Base-by-base conservation (phyloP, 495 filamentous ascomycete species). In the Aspergillus ellipticus region DNA sequence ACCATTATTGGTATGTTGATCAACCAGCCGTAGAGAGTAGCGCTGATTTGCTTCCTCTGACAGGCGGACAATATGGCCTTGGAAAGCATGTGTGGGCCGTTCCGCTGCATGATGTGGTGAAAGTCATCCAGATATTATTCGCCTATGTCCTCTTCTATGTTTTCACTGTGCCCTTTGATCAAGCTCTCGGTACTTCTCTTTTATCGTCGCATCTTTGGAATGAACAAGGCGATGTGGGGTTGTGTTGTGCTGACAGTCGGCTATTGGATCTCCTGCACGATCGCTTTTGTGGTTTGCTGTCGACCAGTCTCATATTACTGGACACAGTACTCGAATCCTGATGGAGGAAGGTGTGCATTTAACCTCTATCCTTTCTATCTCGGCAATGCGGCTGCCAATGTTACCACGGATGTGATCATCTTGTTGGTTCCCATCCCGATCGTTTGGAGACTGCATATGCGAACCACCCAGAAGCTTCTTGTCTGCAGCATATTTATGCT, bases 351-450 rank as follows among this genome's bases (percentile, higher is more conserved):
- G 35, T 63, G 60, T 33, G 33, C 39, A 11, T 47, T 59, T 37
- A 24, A 58, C 47, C 50, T 59, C 0, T 59, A 63, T 20, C 46
- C 13, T 0, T 63, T 59, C 42, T 61, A 61, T 28, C 17, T 61
- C 10, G 54, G 58, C 51, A 57, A 58, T 28, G 61, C 45, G 0
- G 57, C 60, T 3, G 57, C 66, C 6, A 65, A 68, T 43, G 35
- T 76, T 4, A 22, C 71, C 17, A 72, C 66, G 19, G 69, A 75
- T 31, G 57, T 75, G 4, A 56, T 66, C 8, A 70, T 75, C 29
- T 45, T 75, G 5, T 61, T 58, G 47, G 37, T 75, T 1, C 73
- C 73, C 3, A 58, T 75, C 9, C 73, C 73, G 7, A 66, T 68
- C 52, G 59, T 75, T 46, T 66, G 61, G 61, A 57, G 46, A 2